These are phyloP conservation scores for Sarocladium brachiariae DNA, from an alignment of 2,329 filamentous ascomycete species.

Conservation along the genomic window DNA sequence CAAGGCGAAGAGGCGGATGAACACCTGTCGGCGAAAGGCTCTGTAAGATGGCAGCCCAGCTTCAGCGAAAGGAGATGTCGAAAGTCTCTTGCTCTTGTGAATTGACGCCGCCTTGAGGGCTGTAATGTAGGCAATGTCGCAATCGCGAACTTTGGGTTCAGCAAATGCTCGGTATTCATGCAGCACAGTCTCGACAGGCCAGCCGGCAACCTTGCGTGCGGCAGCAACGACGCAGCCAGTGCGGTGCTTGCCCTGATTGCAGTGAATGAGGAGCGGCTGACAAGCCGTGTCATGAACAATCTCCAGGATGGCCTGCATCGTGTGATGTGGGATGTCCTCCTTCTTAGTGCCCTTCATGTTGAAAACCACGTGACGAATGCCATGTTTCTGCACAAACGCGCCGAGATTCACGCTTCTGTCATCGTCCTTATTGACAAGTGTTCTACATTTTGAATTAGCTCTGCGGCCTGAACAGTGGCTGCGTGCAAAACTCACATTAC, in stretches of 20 bases:
- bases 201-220: slow-evolving; percentile 66
- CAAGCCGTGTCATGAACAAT: slow-evolving; percentile 66
- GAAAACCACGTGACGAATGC: slow-evolving; percentile 68
- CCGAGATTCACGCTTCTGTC: slow-evolving; percentile 43
- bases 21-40: slow-evolving; percentile 25
- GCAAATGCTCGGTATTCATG: slow-evolving; percentile 68
- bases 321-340: slow-evolving; percentile 55
- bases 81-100: not conserved
- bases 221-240: slow-evolving; percentile 84
- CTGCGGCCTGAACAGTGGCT: not conserved
- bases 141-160: slow-evolving; percentile 51
- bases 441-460: slow-evolving; percentile 33
- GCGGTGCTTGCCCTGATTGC: slow-evolving; percentile 90
- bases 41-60: slow-evolving; percentile 12
- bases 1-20: slow-evolving; percentile 35
- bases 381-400: slow-evolving; percentile 57
- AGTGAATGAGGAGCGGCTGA: slow-evolving; percentile 80
- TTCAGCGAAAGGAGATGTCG: too few relatives aligned
- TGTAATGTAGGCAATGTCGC: slow-evolving; percentile 52
- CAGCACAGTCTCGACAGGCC: slow-evolving; percentile 55
- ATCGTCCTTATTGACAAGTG: slow-evolving; percentile 58
- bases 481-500: slow-evolving; percentile 56
- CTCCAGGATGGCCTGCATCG: slow-evolving; percentile 65
- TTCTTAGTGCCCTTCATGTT: slow-evolving; percentile 88
- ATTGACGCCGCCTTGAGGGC: slow-evolving; percentile 28